Conservation (phyloP, 441 rosid genomes). For the Pelargonium myrrhifolium region DNA sequence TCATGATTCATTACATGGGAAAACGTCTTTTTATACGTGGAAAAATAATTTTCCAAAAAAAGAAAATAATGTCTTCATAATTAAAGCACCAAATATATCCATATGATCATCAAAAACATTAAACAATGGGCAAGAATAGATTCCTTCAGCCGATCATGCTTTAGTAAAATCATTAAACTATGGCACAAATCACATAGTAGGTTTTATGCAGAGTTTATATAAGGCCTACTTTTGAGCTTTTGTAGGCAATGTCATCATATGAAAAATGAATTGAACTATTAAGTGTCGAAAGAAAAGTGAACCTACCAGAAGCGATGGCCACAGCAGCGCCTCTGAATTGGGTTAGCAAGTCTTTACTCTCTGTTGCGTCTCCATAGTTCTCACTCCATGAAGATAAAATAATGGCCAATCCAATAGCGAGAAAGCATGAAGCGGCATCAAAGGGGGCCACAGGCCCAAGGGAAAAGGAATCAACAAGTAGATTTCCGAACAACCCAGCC, state of each 20-base stretch:
- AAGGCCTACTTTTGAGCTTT: background rate
- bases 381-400: constrained; percentile 86
- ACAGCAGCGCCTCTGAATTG: constrained; percentile 88
- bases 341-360: constrained; percentile 77
- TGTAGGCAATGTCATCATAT: constrained; percentile 1
- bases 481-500: constrained; percentile 87
- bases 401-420: constrained; percentile 87
- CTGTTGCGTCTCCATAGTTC: constrained; percentile 84
- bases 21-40: no score
- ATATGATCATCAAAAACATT: no score
- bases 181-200: background rate
- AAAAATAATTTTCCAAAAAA: no score
- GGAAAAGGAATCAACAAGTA: constrained; percentile 64
- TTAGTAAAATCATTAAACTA: no score
- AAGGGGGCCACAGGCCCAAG: constrained; percentile 97
- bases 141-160: no score
- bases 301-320: constrained; percentile 88
- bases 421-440: constrained; percentile 96
- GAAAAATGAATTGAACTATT: background rate
- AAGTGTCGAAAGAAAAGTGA: background rate
- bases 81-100: no score
- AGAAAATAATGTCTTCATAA: no score
- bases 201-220: background rate
- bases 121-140: no score
- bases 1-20: no score